Evolutionary conservation across 257 asterid species (phyloP).

Genomic region (Rhazya stricta): DNA sequence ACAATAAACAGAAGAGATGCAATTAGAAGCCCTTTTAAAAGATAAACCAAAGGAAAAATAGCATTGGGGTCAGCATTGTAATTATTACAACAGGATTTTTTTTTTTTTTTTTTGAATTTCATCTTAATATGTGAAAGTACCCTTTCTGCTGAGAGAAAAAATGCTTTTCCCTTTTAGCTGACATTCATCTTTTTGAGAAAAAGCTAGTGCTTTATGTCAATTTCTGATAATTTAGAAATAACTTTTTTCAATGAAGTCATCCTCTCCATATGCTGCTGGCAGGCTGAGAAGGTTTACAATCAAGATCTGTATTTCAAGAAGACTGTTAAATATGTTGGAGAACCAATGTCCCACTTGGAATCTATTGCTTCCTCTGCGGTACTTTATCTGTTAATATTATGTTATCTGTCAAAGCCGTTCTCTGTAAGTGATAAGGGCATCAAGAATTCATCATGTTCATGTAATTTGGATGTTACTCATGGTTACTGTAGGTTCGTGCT

Average conservation of each 20-base stretch:
- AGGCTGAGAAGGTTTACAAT: constrained; percentile 88
- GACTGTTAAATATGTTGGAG: constrained; percentile 66
- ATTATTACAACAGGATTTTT: background rate
- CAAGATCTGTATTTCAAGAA: constrained; percentile 78
- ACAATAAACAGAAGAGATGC: too few species aligned
- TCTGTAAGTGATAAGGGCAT: background rate
- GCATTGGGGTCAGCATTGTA: too few species aligned
- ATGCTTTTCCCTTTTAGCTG: background rate
- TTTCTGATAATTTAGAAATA: background rate
- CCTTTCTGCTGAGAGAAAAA: background rate
- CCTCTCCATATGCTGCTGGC: constrained; percentile 28
- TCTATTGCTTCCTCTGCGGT: constrained; percentile 92
- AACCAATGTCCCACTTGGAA: constrained; percentile 88
- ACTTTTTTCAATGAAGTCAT: background rate
- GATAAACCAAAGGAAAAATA: too few species aligned
- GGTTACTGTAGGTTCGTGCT: constrained; percentile 65
- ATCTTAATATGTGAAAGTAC: background rate
- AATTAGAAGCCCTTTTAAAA: too few species aligned
- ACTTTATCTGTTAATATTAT: constrained; percentile 8
- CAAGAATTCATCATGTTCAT: background rate
- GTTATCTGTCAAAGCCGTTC: background rate
- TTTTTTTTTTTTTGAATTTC: background rate
- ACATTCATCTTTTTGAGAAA: background rate
- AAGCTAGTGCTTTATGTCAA: background rate
- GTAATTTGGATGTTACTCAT: background rate